Percentiles rank a stretch among this genome's conserved stretches.
These are phyloP conservation scores for Xylaria sp. DNA, from an alignment of 2,329 filamentous ascomycete genomes.

Conservation along the genomic window DNA sequence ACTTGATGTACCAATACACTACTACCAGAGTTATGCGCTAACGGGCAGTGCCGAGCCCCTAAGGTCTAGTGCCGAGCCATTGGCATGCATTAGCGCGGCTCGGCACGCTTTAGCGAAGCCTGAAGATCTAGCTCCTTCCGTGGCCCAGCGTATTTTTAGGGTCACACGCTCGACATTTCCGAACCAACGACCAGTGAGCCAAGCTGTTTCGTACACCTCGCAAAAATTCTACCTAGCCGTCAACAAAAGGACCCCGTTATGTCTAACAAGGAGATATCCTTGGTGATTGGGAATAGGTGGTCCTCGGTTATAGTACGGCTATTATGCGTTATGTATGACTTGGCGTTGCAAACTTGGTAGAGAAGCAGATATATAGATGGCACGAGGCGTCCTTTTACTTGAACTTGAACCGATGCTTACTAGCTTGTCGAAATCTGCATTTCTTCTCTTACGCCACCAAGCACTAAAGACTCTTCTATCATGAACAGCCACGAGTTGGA, in stretches of 20 bases:
- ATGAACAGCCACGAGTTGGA: background rate
- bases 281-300: no score
- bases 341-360: constrained; percentile 1
- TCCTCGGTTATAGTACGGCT: no score
- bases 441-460: background rate
- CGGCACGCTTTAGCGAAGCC: constrained; percentile 9
- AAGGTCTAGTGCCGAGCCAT: constrained; percentile 10
- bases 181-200: background rate
- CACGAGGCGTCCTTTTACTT: background rate
- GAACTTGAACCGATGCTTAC: constrained; percentile 19
- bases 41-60: background rate
- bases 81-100: constrained; percentile 8
- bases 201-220: background rate
- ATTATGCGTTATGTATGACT: background rate
- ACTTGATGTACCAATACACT: background rate
- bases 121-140: constrained; percentile 5
- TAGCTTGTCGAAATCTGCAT: constrained; percentile 11
- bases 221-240: background rate
- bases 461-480: background rate
- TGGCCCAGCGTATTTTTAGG: constrained; percentile 30
- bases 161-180: constrained; percentile 12
- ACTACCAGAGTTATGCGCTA: background rate
- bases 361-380: background rate
- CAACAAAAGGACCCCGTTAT: background rate
- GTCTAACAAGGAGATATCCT: no score